Percentiles rank a stretch among this genome's conserved stretches.
Conservation (phyloP, 2,329 filamentous ascomycete genomes). For the Penicillium sp. region DNA sequence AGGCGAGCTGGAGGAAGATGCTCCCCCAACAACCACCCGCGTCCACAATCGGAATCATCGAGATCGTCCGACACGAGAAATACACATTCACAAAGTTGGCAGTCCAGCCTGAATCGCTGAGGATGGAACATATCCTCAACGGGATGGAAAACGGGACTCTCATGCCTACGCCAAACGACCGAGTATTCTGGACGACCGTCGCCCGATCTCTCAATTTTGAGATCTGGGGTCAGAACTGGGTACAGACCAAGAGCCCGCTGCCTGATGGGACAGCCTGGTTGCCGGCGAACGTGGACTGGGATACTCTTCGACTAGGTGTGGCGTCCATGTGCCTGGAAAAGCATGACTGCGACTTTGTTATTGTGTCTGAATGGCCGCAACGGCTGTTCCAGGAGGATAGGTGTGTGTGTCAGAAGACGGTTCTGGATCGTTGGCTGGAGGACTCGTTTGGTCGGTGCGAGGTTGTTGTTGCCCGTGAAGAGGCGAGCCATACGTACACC, state of each 20-base stretch:
- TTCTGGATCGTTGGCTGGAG: background rate
- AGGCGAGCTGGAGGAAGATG: constrained; percentile 5
- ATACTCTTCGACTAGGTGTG: background rate
- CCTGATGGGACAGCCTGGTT: background rate
- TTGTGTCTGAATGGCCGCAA: constrained; percentile 1
- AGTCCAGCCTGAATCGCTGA: background rate
- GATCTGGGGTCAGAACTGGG: constrained; percentile 3
- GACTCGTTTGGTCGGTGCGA: background rate
- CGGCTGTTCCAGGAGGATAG: background rate
- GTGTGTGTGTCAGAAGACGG: background rate
- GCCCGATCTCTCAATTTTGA: constrained; percentile 1
- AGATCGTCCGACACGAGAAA: background rate
- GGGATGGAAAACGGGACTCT: background rate
- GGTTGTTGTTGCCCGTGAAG: background rate
- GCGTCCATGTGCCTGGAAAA: background rate
- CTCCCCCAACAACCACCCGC: background rate
- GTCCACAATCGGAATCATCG: constrained; percentile 1
- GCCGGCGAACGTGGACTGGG: constrained; percentile 1
- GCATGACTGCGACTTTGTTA: background rate
- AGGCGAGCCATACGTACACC: background rate
- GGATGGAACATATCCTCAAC: constrained; percentile 1
- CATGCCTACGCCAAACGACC: background rate
- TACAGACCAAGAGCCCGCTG: background rate
- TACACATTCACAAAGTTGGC: background rate
- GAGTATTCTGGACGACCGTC: constrained; percentile 2